Evolutionary conservation across 139 green algal species (phyloP).

Genomic region (Astrephomene gubernaculifera): DNA sequence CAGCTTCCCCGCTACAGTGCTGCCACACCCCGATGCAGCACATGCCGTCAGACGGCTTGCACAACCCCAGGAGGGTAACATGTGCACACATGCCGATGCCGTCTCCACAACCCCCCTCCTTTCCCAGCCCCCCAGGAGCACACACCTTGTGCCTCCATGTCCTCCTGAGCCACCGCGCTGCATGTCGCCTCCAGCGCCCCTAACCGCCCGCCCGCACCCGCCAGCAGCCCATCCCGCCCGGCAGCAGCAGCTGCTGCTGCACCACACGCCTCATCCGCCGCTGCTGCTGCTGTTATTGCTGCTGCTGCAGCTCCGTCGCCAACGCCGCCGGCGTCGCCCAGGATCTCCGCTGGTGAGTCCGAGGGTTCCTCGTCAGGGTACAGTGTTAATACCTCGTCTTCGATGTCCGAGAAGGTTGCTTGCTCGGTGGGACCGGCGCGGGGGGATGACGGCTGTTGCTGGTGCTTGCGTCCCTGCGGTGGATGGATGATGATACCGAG

Average conservation of each 20-base stretch:
- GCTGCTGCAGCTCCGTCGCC: background rate
- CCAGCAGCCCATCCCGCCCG: background rate
- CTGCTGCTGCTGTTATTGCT: background rate
- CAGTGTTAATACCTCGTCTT: conserved; percentile 23
- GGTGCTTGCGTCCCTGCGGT: background rate
- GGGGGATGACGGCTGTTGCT: background rate
- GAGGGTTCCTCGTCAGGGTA: background rate
- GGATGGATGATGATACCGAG: background rate
- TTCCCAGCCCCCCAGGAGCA: no score
- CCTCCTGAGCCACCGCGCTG: conserved; percentile 30
- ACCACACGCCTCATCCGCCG: background rate
- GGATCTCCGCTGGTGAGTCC: no score
- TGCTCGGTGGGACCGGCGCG: background rate
- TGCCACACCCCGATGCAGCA: no score
- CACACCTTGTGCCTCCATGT: conserved; percentile 42
- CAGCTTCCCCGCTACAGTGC: no score
- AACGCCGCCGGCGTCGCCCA: background rate
- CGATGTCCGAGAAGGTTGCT: conserved; percentile 39
- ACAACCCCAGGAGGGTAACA: no score
- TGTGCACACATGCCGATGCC: no score
- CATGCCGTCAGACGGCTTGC: no score
- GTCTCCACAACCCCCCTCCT: no score
- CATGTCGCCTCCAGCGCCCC: conserved; percentile 36
- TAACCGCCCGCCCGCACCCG: background rate
- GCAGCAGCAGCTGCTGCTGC: conserved; percentile 1